phyloP scores from a whole-genome alignment of 2,329 filamentous ascomycete species.

The Diaporthe citriasiana region DNA sequence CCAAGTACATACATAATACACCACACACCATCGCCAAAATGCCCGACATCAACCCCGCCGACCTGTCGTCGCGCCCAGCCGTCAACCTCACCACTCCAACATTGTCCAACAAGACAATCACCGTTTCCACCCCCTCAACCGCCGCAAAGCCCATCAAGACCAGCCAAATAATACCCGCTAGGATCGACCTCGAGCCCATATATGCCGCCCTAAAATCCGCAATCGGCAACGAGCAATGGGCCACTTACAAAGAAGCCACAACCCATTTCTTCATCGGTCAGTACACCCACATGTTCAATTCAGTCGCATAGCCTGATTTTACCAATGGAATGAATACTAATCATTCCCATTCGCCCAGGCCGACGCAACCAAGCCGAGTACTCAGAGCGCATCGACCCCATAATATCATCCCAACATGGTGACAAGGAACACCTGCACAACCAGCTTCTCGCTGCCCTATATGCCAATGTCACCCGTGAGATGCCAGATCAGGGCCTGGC shows the following conservation, averaged over 20 bases:
- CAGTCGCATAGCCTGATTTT: background rate
- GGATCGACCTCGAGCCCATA: constrained; percentile 77
- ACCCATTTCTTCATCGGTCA: constrained; percentile 75
- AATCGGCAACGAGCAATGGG: constrained; percentile 74
- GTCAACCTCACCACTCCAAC: constrained; percentile 71
- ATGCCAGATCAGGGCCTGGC: constrained; percentile 77
- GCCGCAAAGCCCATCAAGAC: constrained; percentile 69
- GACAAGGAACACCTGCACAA: constrained; percentile 77
- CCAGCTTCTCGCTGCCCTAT: constrained; percentile 76
- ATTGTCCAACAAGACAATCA: constrained; percentile 70
- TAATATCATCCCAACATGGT: constrained; percentile 69
- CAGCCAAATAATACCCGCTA: constrained; percentile 73
- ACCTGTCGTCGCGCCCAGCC: constrained; percentile 71
- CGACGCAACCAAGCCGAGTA: constrained; percentile 75
- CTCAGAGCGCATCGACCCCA: constrained; percentile 70
- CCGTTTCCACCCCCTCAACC: constrained; percentile 62
- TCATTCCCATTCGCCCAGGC: constrained; percentile 56
- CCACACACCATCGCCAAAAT: constrained; percentile 55
- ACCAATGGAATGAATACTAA: constrained; percentile 47
- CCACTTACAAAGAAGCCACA: constrained; percentile 73
- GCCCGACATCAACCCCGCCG: constrained; percentile 80
- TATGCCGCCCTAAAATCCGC: constrained; percentile 73
- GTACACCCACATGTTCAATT: constrained; percentile 42
- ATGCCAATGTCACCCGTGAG: constrained; percentile 78
- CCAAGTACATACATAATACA: constrained; percentile 36